Base-by-base conservation (phyloP, 768 basidiomycete genomes). In the Leccinum obscurum region DNA sequence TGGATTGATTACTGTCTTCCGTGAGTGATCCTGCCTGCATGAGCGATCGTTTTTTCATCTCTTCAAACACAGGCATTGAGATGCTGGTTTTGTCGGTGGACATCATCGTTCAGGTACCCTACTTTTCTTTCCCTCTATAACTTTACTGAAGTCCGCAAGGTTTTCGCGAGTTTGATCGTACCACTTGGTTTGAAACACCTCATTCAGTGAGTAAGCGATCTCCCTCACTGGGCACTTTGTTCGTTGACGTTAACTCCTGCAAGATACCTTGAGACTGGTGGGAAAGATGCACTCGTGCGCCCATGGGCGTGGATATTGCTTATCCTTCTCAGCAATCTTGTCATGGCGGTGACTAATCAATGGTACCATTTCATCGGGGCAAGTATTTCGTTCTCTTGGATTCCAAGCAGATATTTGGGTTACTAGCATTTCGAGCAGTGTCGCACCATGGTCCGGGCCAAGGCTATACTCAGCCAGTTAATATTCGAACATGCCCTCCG, bases 401-500 rank as follows among this genome's bases (percentile, higher is more conserved):
- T 17, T 57, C 6, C 50, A 39, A 34, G 15, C 4, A 24, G 30
- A 15, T 7, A 8, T 30, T 26, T 14, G 8, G 50, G 26, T 4
- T n/a, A 14, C 51, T 54, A 14, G 26, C n/a, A 17, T 39, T 57
- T 11, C 8, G 26, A 20, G 8, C 15, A 57, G 56, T 54, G 51
- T 15, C 56, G 56, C 13, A 39, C 35, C 8, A 55, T 57, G 56
- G 56, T 57, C n/a, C 35, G 56, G 52, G 14, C 26, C 14, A 52
- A 57, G 26, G 56, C 51, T 22, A 54, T 57, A 28, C 51, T 57
- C n/a, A 39, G 34, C 17, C 56, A 57, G 20, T 35, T 57, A 20
- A 57, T 57, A 57, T 54, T 57, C 11, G 35, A 54, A 15, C 56
- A 57, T 10, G 56, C 51, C n/a, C 52, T 57, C 34, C 56, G 51